Evolutionary conservation across 2,329 filamentous ascomycete species (phyloP).

Genomic region (Alternaria incomplexa): DNA sequence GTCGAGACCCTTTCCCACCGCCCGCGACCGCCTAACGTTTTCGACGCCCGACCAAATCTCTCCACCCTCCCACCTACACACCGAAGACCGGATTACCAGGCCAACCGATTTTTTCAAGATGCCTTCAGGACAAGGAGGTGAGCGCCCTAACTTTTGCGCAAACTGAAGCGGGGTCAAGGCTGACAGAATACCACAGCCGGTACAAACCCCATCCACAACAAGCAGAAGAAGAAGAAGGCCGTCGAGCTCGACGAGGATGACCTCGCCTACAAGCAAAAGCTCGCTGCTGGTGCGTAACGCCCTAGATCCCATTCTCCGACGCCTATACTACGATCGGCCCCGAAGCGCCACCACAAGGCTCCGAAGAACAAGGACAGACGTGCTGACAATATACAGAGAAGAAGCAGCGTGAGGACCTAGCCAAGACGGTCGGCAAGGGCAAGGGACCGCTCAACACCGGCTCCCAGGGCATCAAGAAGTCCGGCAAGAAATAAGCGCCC

Average conservation of each 20-base stretch:
- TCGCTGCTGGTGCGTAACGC: conserved; percentile 74
- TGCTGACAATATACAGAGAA: conserved; percentile 49
- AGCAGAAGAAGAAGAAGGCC: conserved; percentile 78
- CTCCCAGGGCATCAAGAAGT: conserved; percentile 94
- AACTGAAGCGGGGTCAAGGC: conserved; percentile 18
- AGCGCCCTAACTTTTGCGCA: conserved; percentile 20
- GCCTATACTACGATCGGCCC: not conserved
- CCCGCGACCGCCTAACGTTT: conserved; percentile 23
- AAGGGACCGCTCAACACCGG: conserved; percentile 86
- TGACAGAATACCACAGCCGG: conserved; percentile 49
- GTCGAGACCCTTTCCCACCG: conserved; percentile 25
- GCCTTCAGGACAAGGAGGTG: conserved; percentile 59
- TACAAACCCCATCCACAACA: conserved; percentile 66
- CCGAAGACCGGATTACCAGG: not conserved
- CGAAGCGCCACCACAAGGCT: not conserved
- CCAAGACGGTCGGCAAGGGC: conserved; percentile 77
- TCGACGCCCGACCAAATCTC: conserved; percentile 20
- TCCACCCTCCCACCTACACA: conserved; percentile 8
- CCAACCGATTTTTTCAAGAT: conserved; percentile 42
- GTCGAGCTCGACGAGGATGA: conserved; percentile 90
- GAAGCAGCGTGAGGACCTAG: conserved; percentile 70
- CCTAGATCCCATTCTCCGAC: not conserved
- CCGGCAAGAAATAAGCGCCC: conserved; percentile 78
- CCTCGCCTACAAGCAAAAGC: conserved; percentile 80
- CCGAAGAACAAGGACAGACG: not conserved